Conservation (phyloP, 257 asterid species). For the Petunia axillaris region DNA sequence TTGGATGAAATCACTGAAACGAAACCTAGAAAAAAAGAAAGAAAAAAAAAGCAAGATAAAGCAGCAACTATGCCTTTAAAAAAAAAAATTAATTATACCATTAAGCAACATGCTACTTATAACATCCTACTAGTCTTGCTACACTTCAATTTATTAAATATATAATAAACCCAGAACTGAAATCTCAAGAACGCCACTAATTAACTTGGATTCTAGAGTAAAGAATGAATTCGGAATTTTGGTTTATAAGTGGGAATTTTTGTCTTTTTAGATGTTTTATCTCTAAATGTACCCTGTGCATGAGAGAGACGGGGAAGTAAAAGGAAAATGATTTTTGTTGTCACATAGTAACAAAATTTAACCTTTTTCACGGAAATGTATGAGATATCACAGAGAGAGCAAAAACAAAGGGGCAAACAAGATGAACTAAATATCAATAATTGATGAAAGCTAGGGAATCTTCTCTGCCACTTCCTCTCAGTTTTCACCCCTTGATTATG, state of each 20-base stretch:
- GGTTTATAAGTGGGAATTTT: not conserved
- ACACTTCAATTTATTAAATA: not conserved
- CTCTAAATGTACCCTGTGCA: not conserved
- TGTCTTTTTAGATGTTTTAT: slow-evolving; percentile 11
- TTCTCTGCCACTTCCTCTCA: slow-evolving; percentile 45
- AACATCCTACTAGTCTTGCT: not conserved
- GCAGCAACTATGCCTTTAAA: not conserved
- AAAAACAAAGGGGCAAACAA: slow-evolving; percentile 49
- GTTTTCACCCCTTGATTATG: slow-evolving; percentile 36
- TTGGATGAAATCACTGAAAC: too few relatives aligned
- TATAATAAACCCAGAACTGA: too few relatives aligned
- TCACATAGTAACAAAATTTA: slow-evolving; percentile 43
- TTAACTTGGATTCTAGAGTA: too few relatives aligned
- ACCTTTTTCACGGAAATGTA: slow-evolving; percentile 53
- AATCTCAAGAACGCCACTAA: too few relatives aligned
- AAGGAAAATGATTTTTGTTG: not conserved
- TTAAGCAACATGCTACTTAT: not conserved
- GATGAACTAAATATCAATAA: slow-evolving; percentile 48
- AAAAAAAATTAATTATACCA: not conserved
- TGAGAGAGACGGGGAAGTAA: slow-evolving; percentile 12
- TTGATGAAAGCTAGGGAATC: slow-evolving; percentile 50
- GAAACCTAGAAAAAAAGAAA: not conserved
- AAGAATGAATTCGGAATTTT: too few relatives aligned
- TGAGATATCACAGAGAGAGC: slow-evolving; percentile 37
- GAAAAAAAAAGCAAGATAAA: not conserved